phyloP scores from a whole-genome alignment of 495 filamentous ascomycete species.

The Talaromyces adpressus region DNA sequence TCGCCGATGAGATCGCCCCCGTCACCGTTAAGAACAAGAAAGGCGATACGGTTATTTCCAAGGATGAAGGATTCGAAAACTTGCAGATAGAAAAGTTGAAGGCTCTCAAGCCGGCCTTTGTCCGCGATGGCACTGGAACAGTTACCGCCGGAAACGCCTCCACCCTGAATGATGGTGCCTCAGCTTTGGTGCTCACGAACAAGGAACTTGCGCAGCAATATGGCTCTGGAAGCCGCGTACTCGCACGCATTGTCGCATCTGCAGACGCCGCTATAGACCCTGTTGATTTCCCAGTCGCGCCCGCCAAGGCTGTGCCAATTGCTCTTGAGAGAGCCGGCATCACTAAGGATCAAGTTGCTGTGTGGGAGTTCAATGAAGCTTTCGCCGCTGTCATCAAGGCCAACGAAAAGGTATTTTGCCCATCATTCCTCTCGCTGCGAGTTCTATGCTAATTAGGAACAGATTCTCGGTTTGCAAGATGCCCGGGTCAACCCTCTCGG shows the following conservation, averaged over 20 bases:
- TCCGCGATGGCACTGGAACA: conserved; percentile 74
- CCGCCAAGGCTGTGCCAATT: conserved; percentile 84
- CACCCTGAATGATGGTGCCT: conserved; percentile 89
- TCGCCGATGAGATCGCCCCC: conserved; percentile 79
- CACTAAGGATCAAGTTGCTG: conserved; percentile 75
- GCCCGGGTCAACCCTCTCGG: conserved; percentile 81
- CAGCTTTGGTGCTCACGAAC: conserved; percentile 79
- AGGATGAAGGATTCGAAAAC: conserved; percentile 83
- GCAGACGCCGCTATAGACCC: conserved; percentile 91
- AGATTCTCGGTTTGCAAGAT: conserved; percentile 72
- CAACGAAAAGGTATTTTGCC: conserved; percentile 65
- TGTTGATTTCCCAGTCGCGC: conserved; percentile 92
- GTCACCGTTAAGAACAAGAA: conserved; percentile 80
- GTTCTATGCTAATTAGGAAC: conserved; percentile 13
- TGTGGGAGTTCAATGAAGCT: conserved; percentile 98
- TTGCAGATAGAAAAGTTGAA: conserved; percentile 78
- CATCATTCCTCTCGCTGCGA: background rate
- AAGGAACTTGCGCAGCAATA: conserved; percentile 69
- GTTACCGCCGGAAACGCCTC: conserved; percentile 93
- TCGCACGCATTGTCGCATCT: conserved; percentile 76
- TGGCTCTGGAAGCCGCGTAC: conserved; percentile 62
- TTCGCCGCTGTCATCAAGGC: conserved; percentile 96
- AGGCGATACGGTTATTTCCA: conserved; percentile 68
- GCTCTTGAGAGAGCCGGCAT: conserved; percentile 86
- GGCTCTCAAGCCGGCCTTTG: conserved; percentile 84